phyloP scores from a whole-genome alignment of 2,329 filamentous ascomycete species.

The Fusarium circinatum region DNA sequence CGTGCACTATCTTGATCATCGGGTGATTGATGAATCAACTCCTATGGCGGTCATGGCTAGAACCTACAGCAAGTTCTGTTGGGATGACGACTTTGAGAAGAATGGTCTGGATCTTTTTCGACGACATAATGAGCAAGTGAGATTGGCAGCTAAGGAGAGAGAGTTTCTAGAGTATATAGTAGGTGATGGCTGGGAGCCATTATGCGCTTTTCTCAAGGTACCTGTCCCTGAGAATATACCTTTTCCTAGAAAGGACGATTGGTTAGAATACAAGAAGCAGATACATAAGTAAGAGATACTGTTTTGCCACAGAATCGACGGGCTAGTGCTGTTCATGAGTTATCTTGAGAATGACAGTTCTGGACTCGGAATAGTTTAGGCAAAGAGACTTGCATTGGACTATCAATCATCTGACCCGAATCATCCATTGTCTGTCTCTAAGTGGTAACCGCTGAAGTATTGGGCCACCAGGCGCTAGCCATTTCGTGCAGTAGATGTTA shows the following conservation, averaged over 20 bases:
- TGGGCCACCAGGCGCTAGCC: background rate
- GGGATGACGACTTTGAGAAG: background rate
- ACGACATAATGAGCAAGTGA: background rate
- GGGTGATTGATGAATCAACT: background rate
- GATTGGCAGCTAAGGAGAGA: accelerated
- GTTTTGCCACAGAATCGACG: background rate
- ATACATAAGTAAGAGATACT: background rate
- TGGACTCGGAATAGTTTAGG: too few species aligned
- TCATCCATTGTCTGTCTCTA: too few species aligned
- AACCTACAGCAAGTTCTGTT: background rate
- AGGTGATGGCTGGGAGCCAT: background rate
- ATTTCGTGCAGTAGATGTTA: background rate
- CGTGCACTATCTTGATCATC: background rate
- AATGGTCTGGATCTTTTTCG: background rate
- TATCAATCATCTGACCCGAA: too few species aligned
- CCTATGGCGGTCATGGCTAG: background rate
- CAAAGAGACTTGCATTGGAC: too few species aligned
- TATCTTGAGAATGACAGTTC: too few species aligned
- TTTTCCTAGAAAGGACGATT: background rate
- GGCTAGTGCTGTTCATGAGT: too few species aligned
- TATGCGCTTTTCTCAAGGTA: background rate
- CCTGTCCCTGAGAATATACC: background rate
- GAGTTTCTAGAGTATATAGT: background rate
- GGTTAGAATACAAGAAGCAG: background rate
- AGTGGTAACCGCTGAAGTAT: too few species aligned